A percentile compares a stretch with the other conserved stretches of the same genome.
Conservation (phyloP, 805 yeast species). For the Pichia phayaonensis region DNA sequence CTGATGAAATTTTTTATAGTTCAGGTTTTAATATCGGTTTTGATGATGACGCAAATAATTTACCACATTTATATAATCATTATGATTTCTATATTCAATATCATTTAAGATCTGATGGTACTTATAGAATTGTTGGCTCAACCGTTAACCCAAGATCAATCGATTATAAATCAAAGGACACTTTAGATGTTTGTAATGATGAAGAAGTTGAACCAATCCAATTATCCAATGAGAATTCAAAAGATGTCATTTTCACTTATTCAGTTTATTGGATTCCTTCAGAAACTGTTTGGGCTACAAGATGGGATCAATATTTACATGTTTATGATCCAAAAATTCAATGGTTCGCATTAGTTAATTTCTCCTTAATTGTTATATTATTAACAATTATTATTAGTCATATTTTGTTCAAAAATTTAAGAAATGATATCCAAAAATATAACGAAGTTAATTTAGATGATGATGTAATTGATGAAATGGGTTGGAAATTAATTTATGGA, state of each 20-base stretch:
- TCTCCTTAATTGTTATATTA: conserved; percentile 71
- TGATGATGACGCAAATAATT: conserved; percentile 42
- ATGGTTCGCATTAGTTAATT: conserved; percentile 89
- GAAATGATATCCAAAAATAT: conserved; percentile 78
- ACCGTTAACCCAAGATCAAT: conserved; percentile 63
- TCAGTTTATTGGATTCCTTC: conserved; percentile 68
- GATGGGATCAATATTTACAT: conserved; percentile 96
- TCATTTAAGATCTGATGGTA: conserved; percentile 61
- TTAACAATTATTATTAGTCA: conserved; percentile 74
- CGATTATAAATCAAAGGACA: conserved; percentile 12
- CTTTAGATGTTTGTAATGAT: conserved; percentile 15
- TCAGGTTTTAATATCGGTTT: conserved; percentile 77
- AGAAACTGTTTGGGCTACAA: conserved; percentile 86
- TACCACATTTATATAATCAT: conserved; percentile 70
- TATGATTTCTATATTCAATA: conserved; percentile 73
- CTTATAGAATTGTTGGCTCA: conserved; percentile 86
- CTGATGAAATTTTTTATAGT: conserved; percentile 59
- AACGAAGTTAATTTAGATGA: conserved; percentile 84
- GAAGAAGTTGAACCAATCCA: conserved; percentile 34
- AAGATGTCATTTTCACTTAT: conserved; percentile 73
- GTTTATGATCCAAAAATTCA: conserved; percentile 89
- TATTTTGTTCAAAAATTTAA: conserved; percentile 69
- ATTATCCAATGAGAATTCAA: conserved; percentile 42
- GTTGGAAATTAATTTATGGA: conserved; percentile 95
- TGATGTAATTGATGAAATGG: conserved; percentile 85